phyloP scores from a whole-genome alignment of 805 yeast species.

The Naumovozyma dairenensis region DNA sequence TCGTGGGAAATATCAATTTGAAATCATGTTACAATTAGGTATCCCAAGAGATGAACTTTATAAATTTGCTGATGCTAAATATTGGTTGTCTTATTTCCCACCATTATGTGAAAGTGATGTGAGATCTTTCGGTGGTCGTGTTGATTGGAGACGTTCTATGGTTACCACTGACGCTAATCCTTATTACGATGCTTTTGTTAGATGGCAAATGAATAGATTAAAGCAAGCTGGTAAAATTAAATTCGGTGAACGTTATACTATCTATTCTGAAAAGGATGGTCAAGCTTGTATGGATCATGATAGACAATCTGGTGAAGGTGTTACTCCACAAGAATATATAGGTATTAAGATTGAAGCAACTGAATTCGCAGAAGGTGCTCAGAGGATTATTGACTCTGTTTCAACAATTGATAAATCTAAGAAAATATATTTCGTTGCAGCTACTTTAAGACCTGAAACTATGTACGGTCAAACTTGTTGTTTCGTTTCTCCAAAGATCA shows the following conservation, averaged over 20 bases:
- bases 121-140: constrained; percentile 75
- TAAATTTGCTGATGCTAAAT: constrained; percentile 82
- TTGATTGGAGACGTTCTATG: constrained; percentile 96
- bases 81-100: constrained; percentile 91
- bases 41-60: constrained; percentile 72
- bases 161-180: constrained; percentile 94
- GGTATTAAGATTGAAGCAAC: constrained; percentile 81
- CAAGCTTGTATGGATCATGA: constrained; percentile 99
- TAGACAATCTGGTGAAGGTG: constrained; percentile 94
- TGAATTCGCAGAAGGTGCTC: constrained; percentile 41
- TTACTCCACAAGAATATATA: constrained; percentile 90
- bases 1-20: constrained; percentile 87
- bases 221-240: constrained; percentile 83
- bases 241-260: constrained; percentile 96
- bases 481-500: constrained; percentile 91
- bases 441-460: constrained; percentile 96
- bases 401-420: constrained; percentile 37
- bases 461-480: constrained; percentile 99
- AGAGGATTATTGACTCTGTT: constrained; percentile 25
- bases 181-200: constrained; percentile 86
- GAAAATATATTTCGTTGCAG: constrained; percentile 80
- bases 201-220: constrained; percentile 92
- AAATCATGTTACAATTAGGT: constrained; percentile 92
- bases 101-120: constrained; percentile 79
- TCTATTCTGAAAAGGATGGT: constrained; percentile 95